Base-by-base conservation (phyloP, 2,329 filamentous ascomycete genomes). In the Phialocephala subalpina region DNA sequence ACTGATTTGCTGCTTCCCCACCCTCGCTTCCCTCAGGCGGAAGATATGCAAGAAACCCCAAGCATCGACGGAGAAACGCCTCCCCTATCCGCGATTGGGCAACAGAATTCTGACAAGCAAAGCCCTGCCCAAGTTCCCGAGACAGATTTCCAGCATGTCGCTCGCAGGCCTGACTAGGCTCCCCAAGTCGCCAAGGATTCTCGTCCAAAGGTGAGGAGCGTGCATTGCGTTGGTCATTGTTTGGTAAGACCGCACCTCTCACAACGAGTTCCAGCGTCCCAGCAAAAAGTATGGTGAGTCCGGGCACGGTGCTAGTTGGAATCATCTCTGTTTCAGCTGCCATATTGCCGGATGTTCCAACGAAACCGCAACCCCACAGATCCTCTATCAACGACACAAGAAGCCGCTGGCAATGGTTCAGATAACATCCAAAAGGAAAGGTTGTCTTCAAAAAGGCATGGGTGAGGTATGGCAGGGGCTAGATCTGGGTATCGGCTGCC, bases 21-120 rank as follows among this genome's bases (percentile, higher is more conserved):
- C 47, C n/a, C 11, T 52, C 11, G 25, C 2, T n/a, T 12, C 8
- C n/a, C 20, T 20, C 27, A 25, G 47, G 22, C 47, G 47, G 47
- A 53, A 53, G 47, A 53, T 53, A 53, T 53, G 47, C 47, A 53
- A 25, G 47, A 25, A 53, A 53, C 47, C 47, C 18, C 20, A 53
- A 53, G 20, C 47, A 53, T 53, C 47, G 7, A 7, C 47, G 20
- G 47, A 25, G 47, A 16, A 53, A 20, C 47, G 47, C 18, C 47
- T 8, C 47, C 20, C 16, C 14, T 25, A 27, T 29, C 47, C 47
- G 47, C 27, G 47, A 53, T 53, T 53, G 47, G 47, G 7, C 47
- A 12, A 53, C 22, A n/a, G 27, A 8, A 20, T 20, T 20, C 3
- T 20, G 45, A 20, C 47, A 27, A 20, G 47, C 47, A 16, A 12